phyloP scores from a whole-genome alignment of 1,284 basidiomycete genomes.

The Moesziomyces parantarcticus region DNA sequence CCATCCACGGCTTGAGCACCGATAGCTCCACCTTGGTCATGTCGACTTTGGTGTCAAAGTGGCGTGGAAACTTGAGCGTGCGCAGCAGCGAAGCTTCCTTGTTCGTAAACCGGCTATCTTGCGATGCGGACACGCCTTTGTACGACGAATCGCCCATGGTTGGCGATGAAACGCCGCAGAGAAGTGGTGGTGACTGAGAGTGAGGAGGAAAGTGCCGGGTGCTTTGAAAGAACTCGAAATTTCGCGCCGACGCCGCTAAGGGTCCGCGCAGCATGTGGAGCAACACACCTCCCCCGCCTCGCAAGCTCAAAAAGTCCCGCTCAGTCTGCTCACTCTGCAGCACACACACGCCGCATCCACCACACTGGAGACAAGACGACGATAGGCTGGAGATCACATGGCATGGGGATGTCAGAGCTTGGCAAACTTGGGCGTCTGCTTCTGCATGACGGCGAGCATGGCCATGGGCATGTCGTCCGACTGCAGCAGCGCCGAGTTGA shows the following conservation, averaged over 20 bases:
- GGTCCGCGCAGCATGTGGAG: too few species aligned
- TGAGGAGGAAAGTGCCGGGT: too few species aligned
- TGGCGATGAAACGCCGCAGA: not conserved
- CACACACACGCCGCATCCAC: too few species aligned
- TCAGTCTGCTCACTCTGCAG: too few species aligned
- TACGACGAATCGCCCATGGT: conserved; percentile 43
- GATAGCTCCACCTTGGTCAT: conserved; percentile 91
- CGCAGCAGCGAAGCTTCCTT: conserved; percentile 90
- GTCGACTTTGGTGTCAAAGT: conserved; percentile 78
- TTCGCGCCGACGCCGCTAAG: too few species aligned
- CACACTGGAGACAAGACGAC: too few species aligned
- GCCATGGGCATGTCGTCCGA: conserved; percentile 73
- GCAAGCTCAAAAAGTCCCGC: too few species aligned
- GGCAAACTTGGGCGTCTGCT: conserved; percentile 66
- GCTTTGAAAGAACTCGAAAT: too few species aligned
- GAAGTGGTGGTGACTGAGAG: conserved; percentile 1
- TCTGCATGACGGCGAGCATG: conserved; percentile 69
- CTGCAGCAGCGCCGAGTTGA: conserved; percentile 80
- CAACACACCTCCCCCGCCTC: too few species aligned
- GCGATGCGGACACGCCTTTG: conserved; percentile 53
- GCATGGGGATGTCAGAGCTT: conserved; percentile 45
- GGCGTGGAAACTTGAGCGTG: conserved; percentile 86
- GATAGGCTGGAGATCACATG: too few species aligned
- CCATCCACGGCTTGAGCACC: conserved; percentile 84
- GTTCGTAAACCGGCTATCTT: conserved; percentile 82